These are phyloP conservation scores for Wickerhamiella kazuoi DNA, from an alignment of 805 yeast genomes.

Conservation along the genomic window DNA sequence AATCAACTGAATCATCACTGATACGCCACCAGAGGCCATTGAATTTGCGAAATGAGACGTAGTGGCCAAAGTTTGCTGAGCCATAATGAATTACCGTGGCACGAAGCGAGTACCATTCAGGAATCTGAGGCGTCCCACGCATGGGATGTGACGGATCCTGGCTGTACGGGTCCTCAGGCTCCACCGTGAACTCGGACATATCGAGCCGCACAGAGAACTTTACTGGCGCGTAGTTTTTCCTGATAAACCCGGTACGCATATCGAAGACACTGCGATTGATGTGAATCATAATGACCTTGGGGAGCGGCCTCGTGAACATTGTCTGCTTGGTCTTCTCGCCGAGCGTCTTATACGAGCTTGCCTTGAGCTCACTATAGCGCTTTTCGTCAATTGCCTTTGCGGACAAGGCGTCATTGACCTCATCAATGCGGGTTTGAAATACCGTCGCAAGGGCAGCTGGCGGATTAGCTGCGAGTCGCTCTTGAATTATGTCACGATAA, in stretches of 20 bases:
- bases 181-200: slow-evolving; percentile 51
- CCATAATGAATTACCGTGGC: slow-evolving; percentile 89
- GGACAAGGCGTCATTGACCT: slow-evolving; percentile 35
- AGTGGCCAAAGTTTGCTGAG: slow-evolving; percentile 94
- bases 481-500: slow-evolving; percentile 17
- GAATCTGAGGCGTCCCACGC: slow-evolving; percentile 20
- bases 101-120: slow-evolving; percentile 40
- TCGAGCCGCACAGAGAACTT: slow-evolving; percentile 54
- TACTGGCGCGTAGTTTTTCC: slow-evolving; percentile 74
- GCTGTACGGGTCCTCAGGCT: slow-evolving; percentile 43
- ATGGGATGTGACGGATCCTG: slow-evolving; percentile 66
- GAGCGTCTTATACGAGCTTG: slow-evolving; percentile 55
- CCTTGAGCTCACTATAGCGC: slow-evolving; percentile 52
- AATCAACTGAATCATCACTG: slow-evolving; percentile 73
- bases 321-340: slow-evolving; percentile 74
- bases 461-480: slow-evolving; percentile 4
- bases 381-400: slow-evolving; percentile 67
- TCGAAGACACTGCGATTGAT: slow-evolving; percentile 89
- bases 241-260: slow-evolving; percentile 61
- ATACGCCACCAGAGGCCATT: slow-evolving; percentile 92
- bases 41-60: slow-evolving; percentile 65
- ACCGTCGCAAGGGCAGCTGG: slow-evolving; percentile 11
- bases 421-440: slow-evolving; percentile 29
- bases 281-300: slow-evolving; percentile 51
- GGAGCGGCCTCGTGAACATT: slow-evolving; percentile 59